These are phyloP conservation scores for Cubamyces lactineus DNA, from an alignment of 768 basidiomycete genomes.

Conservation along the genomic window DNA sequence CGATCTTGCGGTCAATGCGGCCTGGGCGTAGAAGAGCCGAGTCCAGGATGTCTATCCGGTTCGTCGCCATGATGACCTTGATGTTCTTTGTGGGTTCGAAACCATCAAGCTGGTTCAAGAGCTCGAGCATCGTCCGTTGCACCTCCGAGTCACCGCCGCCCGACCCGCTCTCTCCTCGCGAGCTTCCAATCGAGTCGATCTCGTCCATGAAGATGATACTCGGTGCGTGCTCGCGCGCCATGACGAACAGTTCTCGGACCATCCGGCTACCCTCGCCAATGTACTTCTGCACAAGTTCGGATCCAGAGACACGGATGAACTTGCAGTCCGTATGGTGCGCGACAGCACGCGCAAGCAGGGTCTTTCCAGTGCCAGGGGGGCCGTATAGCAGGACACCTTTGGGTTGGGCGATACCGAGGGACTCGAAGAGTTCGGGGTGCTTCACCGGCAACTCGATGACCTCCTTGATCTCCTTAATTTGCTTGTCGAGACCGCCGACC, in stretches of 20 bases:
- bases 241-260: constrained; percentile 97
- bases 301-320: constrained; percentile 94
- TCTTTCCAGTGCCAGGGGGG: constrained; percentile 97
- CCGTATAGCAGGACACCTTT: constrained; percentile 96
- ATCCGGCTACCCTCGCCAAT: constrained; percentile 96
- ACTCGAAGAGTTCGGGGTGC: constrained; percentile 95
- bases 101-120: constrained; percentile 68
- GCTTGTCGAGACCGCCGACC: constrained; percentile 98
- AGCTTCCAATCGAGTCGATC: constrained; percentile 96
- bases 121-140: constrained; percentile 68
- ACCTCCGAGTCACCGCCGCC: constrained; percentile 69
- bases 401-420: constrained; percentile 95
- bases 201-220: constrained; percentile 99
- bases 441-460: constrained; percentile 98
- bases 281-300: constrained; percentile 96
- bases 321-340: constrained; percentile 98
- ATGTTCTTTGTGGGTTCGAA: constrained; percentile 80
- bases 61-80: constrained; percentile 96
- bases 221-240: constrained; percentile 97
- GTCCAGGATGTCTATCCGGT: constrained; percentile 97
- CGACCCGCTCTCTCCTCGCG: constrained; percentile 77
- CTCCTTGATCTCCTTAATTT: constrained; percentile 98
- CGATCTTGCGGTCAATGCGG: constrained; percentile 96
- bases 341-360: constrained; percentile 90
- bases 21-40: constrained; percentile 91